Conservation (phyloP, 108 stramenopile species). For the Pseudonitzschia multiseries region DNA sequence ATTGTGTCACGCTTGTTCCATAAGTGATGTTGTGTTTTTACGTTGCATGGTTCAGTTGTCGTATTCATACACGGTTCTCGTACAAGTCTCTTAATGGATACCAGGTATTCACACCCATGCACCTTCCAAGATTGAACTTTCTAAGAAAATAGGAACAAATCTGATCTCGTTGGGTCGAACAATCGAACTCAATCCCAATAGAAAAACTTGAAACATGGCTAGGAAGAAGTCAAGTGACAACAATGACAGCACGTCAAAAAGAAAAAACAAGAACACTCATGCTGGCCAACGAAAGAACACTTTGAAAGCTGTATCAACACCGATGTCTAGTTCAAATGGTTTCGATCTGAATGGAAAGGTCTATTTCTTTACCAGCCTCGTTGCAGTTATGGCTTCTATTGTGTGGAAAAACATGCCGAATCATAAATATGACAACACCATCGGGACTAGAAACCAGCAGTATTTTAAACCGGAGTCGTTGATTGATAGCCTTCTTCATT, state of each 20-base stretch:
- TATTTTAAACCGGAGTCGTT: neutral
- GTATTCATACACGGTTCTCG: too few relatives aligned
- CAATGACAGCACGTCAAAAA: neutral
- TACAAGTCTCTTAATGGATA: too few relatives aligned
- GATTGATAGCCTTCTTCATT: neutral
- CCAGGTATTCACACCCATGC: too few relatives aligned
- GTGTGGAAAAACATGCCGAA: neutral
- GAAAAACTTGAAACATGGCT: neutral
- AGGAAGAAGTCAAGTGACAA: neutral
- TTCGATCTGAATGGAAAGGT: neutral
- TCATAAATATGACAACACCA: neutral
- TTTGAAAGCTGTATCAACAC: neutral
- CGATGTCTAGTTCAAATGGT: neutral
- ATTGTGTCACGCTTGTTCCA: too few relatives aligned
- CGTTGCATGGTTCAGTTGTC: too few relatives aligned
- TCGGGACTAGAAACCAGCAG: neutral
- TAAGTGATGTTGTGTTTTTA: too few relatives aligned
- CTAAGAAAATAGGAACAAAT: too few relatives aligned
- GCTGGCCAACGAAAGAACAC: neutral
- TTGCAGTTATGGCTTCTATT: neutral
- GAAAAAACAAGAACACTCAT: neutral
- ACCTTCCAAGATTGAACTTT: too few relatives aligned
- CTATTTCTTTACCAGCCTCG: neutral
- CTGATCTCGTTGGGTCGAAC: too few relatives aligned
- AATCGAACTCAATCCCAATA: neutral